Conservation (phyloP, 106 monocot species). For the Apostasia shenzhenica region DNA sequence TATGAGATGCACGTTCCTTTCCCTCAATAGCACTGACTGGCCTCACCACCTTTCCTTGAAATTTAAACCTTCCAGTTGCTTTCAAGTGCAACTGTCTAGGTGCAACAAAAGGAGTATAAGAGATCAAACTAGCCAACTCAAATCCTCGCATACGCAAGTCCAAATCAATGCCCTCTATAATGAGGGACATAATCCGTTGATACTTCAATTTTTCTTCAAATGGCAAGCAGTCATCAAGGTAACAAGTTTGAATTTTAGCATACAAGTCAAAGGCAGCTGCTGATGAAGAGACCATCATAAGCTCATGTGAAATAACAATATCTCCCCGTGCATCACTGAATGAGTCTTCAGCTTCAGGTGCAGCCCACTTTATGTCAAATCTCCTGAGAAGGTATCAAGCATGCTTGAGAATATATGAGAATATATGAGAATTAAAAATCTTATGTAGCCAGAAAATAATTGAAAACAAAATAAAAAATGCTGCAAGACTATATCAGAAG, state of each 20-base stretch:
- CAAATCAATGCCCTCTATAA: constrained; percentile 82
- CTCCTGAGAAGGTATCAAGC: constrained; percentile 37
- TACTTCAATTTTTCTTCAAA: constrained; percentile 16
- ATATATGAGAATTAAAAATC: constrained; percentile 1
- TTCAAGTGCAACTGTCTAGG: constrained; percentile 84
- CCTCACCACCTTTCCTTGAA: constrained; percentile 77
- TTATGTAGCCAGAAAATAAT: background rate
- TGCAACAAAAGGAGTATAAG: constrained; percentile 65
- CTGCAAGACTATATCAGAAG: background rate
- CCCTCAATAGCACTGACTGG: constrained; percentile 20
- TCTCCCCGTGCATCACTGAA: constrained; percentile 92
- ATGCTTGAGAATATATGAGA: background rate
- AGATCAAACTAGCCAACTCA: constrained; percentile 79
- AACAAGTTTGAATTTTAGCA: constrained; percentile 69
- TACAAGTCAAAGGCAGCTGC: constrained; percentile 88
- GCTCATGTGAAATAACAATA: constrained; percentile 82
- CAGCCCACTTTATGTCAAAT: constrained; percentile 99
- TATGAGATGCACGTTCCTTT: background rate
- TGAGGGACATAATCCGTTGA: constrained; percentile 42
- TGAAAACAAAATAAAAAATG: background rate
- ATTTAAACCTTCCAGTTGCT: constrained; percentile 82
- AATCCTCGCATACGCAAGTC: constrained; percentile 88
- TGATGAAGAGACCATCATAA: constrained; percentile 60
- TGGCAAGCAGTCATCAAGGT: constrained; percentile 40
- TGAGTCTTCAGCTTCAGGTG: constrained; percentile 94